Conservation (phyloP, 2,329 filamentous ascomycete genomes). For the Zasmidium angulare region DNA sequence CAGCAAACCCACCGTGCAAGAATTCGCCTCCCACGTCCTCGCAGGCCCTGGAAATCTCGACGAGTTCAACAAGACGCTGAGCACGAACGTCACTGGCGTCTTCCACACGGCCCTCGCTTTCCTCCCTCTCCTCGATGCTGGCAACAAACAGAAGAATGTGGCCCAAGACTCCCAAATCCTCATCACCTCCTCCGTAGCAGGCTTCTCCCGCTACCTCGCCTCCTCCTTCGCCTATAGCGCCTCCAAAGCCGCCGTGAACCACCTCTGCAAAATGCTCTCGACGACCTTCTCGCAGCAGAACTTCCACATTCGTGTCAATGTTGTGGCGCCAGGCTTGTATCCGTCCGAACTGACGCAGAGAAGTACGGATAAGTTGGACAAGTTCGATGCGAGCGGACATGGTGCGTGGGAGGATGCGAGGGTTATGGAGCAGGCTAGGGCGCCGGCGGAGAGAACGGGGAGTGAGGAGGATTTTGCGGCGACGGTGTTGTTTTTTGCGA, state of each 20-base stretch:
- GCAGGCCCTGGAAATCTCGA: constrained; percentile 28
- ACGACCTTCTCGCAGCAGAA: constrained; percentile 41
- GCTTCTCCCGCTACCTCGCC: constrained; percentile 37
- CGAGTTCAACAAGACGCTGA: constrained; percentile 36
- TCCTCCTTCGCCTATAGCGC: constrained; percentile 46
- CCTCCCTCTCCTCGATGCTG: constrained; percentile 41
- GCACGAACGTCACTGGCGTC: constrained; percentile 40
- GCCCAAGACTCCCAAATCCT: constrained; percentile 45
- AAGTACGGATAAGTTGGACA: constrained; percentile 17
- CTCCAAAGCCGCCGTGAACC: constrained; percentile 50
- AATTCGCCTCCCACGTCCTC: constrained; percentile 20
- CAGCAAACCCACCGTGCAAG: constrained; percentile 19
- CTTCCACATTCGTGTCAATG: constrained; percentile 49
- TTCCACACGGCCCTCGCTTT: constrained; percentile 44
- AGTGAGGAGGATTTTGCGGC: constrained; percentile 65
- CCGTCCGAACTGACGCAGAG: constrained; percentile 32
- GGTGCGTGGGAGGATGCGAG: constrained; percentile 51
- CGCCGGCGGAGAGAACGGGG: constrained; percentile 62
- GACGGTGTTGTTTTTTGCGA: constrained; percentile 64
- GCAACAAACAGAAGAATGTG: constrained; percentile 41
- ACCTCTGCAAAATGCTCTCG: constrained; percentile 51
- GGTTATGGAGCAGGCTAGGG: constrained; percentile 44
- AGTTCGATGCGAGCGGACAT: constrained; percentile 19
- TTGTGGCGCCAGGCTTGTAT: constrained; percentile 45
- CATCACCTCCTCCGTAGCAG: constrained; percentile 49